Evolutionary conservation across 768 basidiomycete genomes (phyloP).

Genomic region (Asterophora parasitica): DNA sequence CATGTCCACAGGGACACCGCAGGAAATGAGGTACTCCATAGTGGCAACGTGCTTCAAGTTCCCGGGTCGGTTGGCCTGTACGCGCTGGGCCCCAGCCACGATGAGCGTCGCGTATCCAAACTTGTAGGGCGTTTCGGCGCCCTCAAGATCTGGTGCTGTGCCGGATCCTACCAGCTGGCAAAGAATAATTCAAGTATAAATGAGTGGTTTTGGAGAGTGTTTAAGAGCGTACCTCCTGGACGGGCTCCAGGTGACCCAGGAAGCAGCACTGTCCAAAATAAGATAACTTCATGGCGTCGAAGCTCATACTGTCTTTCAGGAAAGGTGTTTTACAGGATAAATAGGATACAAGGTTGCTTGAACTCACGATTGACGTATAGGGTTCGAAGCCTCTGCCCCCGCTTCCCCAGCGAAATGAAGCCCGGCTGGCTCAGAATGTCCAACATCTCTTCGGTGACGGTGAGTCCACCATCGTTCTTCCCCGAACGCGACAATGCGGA

Average conservation of each 20-base stretch:
- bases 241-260: constrained; percentile 21
- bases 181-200: neutral
- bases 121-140: constrained; percentile 38
- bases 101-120: constrained; percentile 38
- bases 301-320: constrained; percentile 20
- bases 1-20: constrained; percentile 35
- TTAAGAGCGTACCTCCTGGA: constrained; percentile 16
- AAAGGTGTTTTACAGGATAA: neutral
- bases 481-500: neutral
- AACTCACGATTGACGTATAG: constrained; percentile 24
- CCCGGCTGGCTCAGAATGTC: constrained; percentile 25
- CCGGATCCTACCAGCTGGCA: constrained; percentile 25
- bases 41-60: constrained; percentile 27
- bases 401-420: constrained; percentile 19
- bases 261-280: constrained; percentile 24
- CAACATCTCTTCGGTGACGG: constrained; percentile 24
- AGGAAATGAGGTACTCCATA: constrained; percentile 36
- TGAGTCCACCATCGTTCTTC: constrained; percentile 21
- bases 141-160: constrained; percentile 31
- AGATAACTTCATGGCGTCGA: constrained; percentile 23
- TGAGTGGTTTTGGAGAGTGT: neutral
- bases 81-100: constrained; percentile 37
- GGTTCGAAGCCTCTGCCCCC: constrained; percentile 24
- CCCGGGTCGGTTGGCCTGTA: constrained; percentile 13
- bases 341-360: neutral